Evolutionary conservation across 768 basidiomycete genomes (phyloP).

Genomic region (Hygrocybe punicea): DNA sequence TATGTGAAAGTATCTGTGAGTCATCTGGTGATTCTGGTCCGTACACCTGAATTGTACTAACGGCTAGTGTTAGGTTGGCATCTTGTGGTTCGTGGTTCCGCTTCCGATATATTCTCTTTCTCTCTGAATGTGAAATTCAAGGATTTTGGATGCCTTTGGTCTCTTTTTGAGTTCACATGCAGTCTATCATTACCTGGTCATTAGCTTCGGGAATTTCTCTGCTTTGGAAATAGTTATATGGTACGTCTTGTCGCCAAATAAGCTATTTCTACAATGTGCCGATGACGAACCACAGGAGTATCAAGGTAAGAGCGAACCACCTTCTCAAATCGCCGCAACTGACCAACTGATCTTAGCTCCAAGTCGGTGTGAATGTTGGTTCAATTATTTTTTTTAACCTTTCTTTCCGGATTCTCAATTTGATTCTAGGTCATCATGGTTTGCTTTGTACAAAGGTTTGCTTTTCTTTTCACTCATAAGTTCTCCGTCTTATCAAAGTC

Average conservation of each 20-base stretch:
- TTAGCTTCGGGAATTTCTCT: constrained; percentile 21
- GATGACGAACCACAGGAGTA: not conserved
- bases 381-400: not conserved
- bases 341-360: constrained; percentile 16
- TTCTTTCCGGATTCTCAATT: not conserved
- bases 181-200: constrained; percentile 28
- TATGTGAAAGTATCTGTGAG: constrained; percentile 15
- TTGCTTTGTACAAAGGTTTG: constrained; percentile 26
- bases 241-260: not conserved
- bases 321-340: not conserved
- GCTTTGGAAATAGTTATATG: constrained; percentile 4
- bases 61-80: not conserved
- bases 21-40: not conserved
- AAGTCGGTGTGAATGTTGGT: constrained; percentile 29
- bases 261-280: not conserved
- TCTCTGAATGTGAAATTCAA: constrained; percentile 1
- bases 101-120: not conserved
- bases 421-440: constrained; percentile 23
- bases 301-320: not conserved
- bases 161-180: constrained; percentile 27
- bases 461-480: not conserved
- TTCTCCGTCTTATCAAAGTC: not conserved
- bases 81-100: not conserved
- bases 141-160: constrained; percentile 29
- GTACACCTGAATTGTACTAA: not conserved